Conservation (phyloP, 805 yeast species). For the Candida dajiaensis region DNA sequence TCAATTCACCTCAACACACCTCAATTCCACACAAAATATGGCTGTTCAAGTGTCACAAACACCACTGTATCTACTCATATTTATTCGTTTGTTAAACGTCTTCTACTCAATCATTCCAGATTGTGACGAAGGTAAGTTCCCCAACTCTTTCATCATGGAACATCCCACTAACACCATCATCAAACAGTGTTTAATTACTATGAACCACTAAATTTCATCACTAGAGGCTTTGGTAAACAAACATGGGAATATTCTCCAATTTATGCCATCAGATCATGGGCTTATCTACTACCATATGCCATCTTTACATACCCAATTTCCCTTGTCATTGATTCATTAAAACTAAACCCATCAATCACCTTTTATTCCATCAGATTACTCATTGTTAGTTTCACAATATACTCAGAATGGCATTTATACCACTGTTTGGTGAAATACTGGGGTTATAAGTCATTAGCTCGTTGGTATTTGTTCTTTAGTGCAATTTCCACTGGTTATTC, state of each 20-base stretch:
- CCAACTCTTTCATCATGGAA: background rate
- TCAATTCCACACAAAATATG: background rate
- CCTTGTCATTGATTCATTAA: conserved; percentile 9
- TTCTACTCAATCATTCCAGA: conserved; percentile 70
- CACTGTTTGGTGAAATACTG: conserved; percentile 30
- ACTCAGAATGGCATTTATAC: conserved; percentile 50
- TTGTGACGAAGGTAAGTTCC: conserved; percentile 66
- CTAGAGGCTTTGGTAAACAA: conserved; percentile 83
- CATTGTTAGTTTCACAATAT: conserved; percentile 34
- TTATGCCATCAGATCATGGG: conserved; percentile 82
- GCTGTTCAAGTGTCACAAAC: conserved; percentile 3
- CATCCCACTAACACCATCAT: too few relatives aligned
- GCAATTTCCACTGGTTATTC: conserved; percentile 74
- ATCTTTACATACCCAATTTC: conserved; percentile 19
- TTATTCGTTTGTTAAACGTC: conserved; percentile 33
- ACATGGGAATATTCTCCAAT: conserved; percentile 97
- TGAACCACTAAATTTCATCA: conserved; percentile 81
- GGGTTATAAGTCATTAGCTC: conserved; percentile 27
- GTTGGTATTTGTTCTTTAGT: conserved; percentile 58
- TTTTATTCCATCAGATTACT: conserved; percentile 52
- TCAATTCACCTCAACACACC: background rate
- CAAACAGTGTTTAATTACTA: conserved; percentile 72
- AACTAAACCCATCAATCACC: conserved; percentile 17
- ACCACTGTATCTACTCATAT: background rate
- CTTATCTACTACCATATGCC: conserved; percentile 50